Evolutionary conservation across 1,284 basidiomycete species (phyloP).

Genomic region (Leccinum subrobustum): DNA sequence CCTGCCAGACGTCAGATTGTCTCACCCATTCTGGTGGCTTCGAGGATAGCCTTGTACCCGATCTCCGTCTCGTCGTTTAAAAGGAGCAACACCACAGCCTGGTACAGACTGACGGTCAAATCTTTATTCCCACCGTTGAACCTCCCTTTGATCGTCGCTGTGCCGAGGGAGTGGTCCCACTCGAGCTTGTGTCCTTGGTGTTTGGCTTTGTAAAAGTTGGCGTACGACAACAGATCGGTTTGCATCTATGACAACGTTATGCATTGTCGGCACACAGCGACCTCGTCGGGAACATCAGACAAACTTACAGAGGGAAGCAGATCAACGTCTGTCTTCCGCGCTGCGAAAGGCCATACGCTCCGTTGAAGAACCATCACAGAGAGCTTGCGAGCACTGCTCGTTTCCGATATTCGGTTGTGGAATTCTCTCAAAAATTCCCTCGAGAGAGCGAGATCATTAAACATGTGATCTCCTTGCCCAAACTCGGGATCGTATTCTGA

Average conservation of each 20-base stretch:
- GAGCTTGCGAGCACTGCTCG: slow-evolving; percentile 43
- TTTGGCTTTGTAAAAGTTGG: slow-evolving; percentile 70
- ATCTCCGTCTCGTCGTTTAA: slow-evolving; percentile 76
- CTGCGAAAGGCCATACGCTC: slow-evolving; percentile 74
- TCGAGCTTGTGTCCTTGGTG: slow-evolving; percentile 73
- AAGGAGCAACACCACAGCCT: slow-evolving; percentile 84
- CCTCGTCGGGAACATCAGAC: neutral
- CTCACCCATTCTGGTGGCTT: slow-evolving; percentile 76
- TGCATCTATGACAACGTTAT: slow-evolving; percentile 58
- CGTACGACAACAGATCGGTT: slow-evolving; percentile 60
- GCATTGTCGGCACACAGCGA: neutral
- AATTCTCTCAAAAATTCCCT: slow-evolving; percentile 66
- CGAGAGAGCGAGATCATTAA: slow-evolving; percentile 80
- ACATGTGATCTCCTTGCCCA: slow-evolving; percentile 87
- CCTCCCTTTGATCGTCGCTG: slow-evolving; percentile 66
- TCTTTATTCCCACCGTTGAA: slow-evolving; percentile 82
- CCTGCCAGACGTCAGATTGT: slow-evolving; percentile 5
- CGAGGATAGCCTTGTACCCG: slow-evolving; percentile 67
- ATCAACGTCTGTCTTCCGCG: slow-evolving; percentile 47
- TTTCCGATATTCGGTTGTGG: slow-evolving; percentile 37
- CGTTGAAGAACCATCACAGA: slow-evolving; percentile 72
- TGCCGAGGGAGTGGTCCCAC: slow-evolving; percentile 84
- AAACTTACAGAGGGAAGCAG: slow-evolving; percentile 51
- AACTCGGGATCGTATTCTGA: slow-evolving; percentile 88
- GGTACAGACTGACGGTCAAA: slow-evolving; percentile 88